Base-by-base conservation (phyloP, 805 yeast species). In the Schwanniomyces occidentalis region DNA sequence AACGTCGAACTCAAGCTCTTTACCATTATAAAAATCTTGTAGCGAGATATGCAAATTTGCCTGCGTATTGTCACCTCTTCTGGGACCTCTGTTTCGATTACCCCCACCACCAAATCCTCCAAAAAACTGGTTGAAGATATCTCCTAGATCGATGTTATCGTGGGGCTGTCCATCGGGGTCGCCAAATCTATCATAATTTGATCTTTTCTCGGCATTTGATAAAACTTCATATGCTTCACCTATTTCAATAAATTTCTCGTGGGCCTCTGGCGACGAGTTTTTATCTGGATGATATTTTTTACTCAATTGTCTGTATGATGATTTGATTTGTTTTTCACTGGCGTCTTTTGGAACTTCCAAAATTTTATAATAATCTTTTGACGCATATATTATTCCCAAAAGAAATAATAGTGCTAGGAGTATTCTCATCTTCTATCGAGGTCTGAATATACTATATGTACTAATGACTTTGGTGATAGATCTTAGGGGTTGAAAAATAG, bases 221-320 rank as follows among this genome's bases (percentile, higher is more conserved):
- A 89, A 71, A 8, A 88, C 85, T 36, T 89, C 96, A 58, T 91
- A 91, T 0, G 98, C 98, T 52, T 85, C 95, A 10, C 95, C 95
- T 18, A 93, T 76, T 60, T 89, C 95, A 32, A 93, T 82, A 57
- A 90, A 93, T 61, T 77, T 82, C 32, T 84, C 82, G 45, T 86
- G 89, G 1, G 97, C 95, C 18, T 75, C 83, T 6, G 86, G 88
- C 48, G 82, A 77, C 6, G 84, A 82, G 56, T 91, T 93, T 65
- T 91, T 91, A 61, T 91, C 99, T 2, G 99, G 99, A 54, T 91
- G 99, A 61, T 76, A 88, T 54, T 85, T 85, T 57, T 87, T 83
- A 46, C 90, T 81, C 44, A 91, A 63, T 37, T 78, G 75, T 46
- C 95, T 69, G 57, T 90, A 90, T 0, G 96, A 96, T 34, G 80